Base-by-base conservation (phyloP, 495 filamentous ascomycete species). In the Pyrenula aspistea region DNA sequence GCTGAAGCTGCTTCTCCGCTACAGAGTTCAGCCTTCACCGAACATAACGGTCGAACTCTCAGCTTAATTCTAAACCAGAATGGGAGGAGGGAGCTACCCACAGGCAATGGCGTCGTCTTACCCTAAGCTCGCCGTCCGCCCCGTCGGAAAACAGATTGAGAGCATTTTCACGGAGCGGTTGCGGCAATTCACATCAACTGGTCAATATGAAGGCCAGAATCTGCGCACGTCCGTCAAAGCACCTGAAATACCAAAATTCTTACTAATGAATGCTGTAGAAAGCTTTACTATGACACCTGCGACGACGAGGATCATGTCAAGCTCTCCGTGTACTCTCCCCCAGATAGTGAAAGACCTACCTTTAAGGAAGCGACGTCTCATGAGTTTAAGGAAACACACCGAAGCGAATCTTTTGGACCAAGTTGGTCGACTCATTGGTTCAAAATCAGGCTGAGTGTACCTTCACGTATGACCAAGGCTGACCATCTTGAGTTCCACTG, bases 381-480 rank as follows among this genome's bases (percentile, higher is more conserved):
- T 57, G 76, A 87, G 47, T 98, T 94, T 71, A 76, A 76, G 24
- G 72, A 80, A n/a, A 87, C 92, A 1, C 73, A 76, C 15, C 83
- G 90, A 55, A 91, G 92, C 25, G 77, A 83, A 56, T 80, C 74
- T 12, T 96, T 96, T 62, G 93, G 93, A 2, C 93, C 93, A 11
- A 91, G 90, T 51, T 98, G 93, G 93, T 89, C 89, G 0, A 98
- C 93, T n/a, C 92, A 96, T 69, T 98, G 93, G 93, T 93, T 97
- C 77, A 85, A 83, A 49, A 80, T 95, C 55, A 72, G 82, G 49
- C 72, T 98, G 56, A 88, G 77, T 1, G 79, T 98, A 21, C 93
- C 93, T 19, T 59, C 76, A 60, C 73, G 88, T 1, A 76, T 96
- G 60, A 73, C 66, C 23, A 67, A 89, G 48, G 86, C 89, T 61